A percentile compares a stretch with the other conserved stretches of the same genome.
These are phyloP conservation scores for Chlorella sp. DNA, from an alignment of 139 green algal species.

Conservation along the genomic window DNA sequence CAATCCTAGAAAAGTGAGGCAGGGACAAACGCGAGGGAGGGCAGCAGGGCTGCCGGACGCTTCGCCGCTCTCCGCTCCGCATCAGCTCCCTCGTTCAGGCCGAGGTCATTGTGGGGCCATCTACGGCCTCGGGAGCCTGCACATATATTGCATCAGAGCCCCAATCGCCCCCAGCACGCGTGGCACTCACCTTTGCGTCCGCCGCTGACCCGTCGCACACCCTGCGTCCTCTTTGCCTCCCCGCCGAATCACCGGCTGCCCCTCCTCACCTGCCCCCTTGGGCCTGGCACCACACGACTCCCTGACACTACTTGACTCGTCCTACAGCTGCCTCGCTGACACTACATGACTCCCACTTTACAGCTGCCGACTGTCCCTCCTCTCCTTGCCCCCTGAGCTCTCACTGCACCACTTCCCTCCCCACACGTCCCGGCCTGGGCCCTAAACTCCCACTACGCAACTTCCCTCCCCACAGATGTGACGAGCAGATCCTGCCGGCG, in stretches of 20 bases:
- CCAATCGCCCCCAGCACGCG: too few species aligned
- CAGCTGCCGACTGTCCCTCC: background rate
- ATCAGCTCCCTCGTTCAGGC: background rate
- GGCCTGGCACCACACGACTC: background rate
- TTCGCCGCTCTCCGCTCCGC: too few species aligned
- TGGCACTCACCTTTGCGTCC: background rate
- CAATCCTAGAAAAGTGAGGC: conserved; percentile 22
- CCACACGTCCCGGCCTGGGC: too few species aligned
- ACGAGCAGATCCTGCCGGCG: conserved; percentile 73
- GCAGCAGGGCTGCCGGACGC: background rate
- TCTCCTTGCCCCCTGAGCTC: background rate
- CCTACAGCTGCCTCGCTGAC: too few species aligned
- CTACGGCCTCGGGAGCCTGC: too few species aligned
- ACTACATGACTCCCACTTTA: too few species aligned
- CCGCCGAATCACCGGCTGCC: background rate
- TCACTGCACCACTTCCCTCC: too few species aligned
- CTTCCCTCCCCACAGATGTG: background rate
- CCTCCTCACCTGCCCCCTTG: background rate
- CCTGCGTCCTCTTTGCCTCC: background rate
- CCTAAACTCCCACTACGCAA: too few species aligned
- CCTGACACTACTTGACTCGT: too few species aligned
- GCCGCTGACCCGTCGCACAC: background rate
- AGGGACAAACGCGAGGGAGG: background rate
- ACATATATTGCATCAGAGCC: too few species aligned
- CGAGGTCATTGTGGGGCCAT: background rate